Evolutionary conservation across 1,284 basidiomycete genomes (phyloP), one percentile per base, ranked within the genome.

Genomic region (Singerocomus inundabilis): DNA sequence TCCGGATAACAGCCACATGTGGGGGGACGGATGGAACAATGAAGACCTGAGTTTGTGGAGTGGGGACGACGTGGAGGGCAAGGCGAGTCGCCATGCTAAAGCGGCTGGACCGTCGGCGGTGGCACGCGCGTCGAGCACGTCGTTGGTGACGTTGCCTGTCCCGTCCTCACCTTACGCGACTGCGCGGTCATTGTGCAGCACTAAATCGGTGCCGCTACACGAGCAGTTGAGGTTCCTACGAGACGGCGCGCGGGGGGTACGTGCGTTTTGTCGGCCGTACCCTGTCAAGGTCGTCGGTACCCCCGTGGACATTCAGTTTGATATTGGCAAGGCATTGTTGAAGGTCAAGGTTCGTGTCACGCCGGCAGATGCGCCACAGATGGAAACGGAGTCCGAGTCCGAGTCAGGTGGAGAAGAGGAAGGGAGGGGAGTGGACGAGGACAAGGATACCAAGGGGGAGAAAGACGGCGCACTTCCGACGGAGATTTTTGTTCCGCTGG

Each of bases 1-100:
- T 48, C 78, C 92, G 0, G 85, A 89, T 56, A 80, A 77, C 63
- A 79, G 76, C 24, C 93, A 98, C 66, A 70, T 81, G 62, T 98
- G 92, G 92, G 93, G 95, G 16, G 96, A 98, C 67, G 84, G 85
- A 3, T 99, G 95, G 95, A 95, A 98, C 67, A 84, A 92, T 69
- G 96, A 99, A 72, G 96, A 98, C 70, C 70, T 98, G 49, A 94
- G 91, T 54, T 58, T 96, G 11, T 98, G 91, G 92, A 88, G 87
- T 58, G 58, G 66, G 3, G 92, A 96, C 62, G 95, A 69, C 42
- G 18, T 46, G 16, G 24, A n/a, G n/a, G 9, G 6, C 28, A 9
- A 28, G 7, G 25, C n/a, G 12, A 8, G 33, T 21, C 18, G 8
- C 3, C 15, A 2, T 6, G 1, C 1, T 4, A 16, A 31, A 11